These are phyloP conservation scores for Aspergillus affinis DNA, from an alignment of 495 filamentous ascomycete species.

Conservation along the genomic window DNA sequence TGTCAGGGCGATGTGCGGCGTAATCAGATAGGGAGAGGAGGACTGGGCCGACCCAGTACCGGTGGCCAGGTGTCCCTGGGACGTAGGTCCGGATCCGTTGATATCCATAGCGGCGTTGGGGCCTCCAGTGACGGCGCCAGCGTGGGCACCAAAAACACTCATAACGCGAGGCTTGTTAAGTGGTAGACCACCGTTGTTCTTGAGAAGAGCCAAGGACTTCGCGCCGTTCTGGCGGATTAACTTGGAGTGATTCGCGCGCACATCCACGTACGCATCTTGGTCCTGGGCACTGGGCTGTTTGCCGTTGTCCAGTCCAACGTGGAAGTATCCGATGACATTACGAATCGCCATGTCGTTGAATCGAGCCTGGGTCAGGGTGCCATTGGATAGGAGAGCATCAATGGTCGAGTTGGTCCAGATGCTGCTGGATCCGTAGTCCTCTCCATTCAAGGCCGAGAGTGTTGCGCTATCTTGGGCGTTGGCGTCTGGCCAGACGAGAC, in stretches of 20 bases:
- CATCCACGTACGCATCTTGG: constrained; percentile 62
- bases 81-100: constrained; percentile 45
- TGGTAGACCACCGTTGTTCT: constrained; percentile 59
- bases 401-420: constrained; percentile 22
- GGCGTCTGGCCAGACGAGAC: constrained; percentile 62
- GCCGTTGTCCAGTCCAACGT: constrained; percentile 50
- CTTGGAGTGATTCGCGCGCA: constrained; percentile 49
- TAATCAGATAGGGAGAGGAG: constrained; percentile 50
- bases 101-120: constrained; percentile 50
- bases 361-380: constrained; percentile 44
- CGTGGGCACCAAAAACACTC: constrained; percentile 63
- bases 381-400: constrained; percentile 32
- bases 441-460: constrained; percentile 48
- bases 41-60: constrained; percentile 27
- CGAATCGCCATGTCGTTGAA: constrained; percentile 58
- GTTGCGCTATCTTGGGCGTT: constrained; percentile 53
- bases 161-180: constrained; percentile 51
- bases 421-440: too few species aligned
- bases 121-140: constrained; percentile 58
- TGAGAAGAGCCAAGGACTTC: constrained; percentile 57
- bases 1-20: constrained; percentile 58
- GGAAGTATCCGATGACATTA: constrained; percentile 48
- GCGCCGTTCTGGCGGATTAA: constrained; percentile 55
- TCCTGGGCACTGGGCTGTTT: constrained; percentile 63
- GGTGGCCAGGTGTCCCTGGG: constrained; percentile 27